Conservation (phyloP, 805 yeast species). For the Danielia oregonensis region DNA sequence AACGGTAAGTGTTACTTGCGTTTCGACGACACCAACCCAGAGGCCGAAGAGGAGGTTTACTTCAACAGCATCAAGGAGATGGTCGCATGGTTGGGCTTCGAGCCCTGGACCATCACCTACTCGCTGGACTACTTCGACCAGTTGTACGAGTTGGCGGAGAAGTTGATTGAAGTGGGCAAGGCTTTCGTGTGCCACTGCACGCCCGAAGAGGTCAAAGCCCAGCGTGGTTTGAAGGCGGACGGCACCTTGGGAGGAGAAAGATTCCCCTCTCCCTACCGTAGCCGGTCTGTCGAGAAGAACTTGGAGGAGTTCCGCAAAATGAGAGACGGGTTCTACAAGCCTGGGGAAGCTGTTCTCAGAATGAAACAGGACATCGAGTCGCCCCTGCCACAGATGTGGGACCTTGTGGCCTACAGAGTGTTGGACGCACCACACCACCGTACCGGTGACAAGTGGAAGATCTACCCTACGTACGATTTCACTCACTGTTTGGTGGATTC, state of each 20-base stretch:
- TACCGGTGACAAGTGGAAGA: conserved; percentile 96
- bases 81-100: conserved; percentile 91
- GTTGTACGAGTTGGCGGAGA: conserved; percentile 85
- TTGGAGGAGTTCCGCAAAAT: conserved; percentile 79
- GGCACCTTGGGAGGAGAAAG: conserved; percentile 95
- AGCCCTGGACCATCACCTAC: conserved; percentile 92
- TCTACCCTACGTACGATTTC: conserved; percentile 97
- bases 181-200: conserved; percentile 96
- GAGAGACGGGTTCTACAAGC: conserved; percentile 84
- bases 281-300: conserved; percentile 67
- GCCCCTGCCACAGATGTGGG: conserved; percentile 99
- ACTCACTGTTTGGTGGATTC: conserved; percentile 99
- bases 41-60: conserved; percentile 93
- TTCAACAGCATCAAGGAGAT: conserved; percentile 80
- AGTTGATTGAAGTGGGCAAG: conserved; percentile 60
- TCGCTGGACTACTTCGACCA: conserved; percentile 93
- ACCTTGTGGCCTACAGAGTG: conserved; percentile 93
- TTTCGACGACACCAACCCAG: conserved; percentile 97
- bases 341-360: conserved; percentile 92
- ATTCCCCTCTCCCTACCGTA: conserved; percentile 74
- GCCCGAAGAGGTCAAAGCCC: conserved; percentile 81
- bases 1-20: conserved; percentile 88
- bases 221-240: conserved; percentile 87
- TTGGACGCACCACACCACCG: conserved; percentile 90
- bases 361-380: conserved; percentile 91